phyloP scores from a whole-genome alignment of 345 rosid genomes.

The Eucalyptus virginea region DNA sequence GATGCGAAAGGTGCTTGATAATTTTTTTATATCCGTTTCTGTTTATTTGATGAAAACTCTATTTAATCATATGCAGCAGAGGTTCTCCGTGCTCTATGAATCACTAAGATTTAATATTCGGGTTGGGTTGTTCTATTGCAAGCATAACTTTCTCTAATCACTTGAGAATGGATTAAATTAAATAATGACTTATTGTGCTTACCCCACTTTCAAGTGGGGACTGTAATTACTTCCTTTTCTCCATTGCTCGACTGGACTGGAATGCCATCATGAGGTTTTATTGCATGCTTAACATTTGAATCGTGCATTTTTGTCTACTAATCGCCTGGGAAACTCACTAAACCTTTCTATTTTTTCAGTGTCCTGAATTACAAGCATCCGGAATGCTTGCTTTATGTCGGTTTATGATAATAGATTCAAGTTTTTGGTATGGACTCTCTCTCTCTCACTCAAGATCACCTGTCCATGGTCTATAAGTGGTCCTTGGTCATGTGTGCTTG shows the following conservation, averaged over 20 bases:
- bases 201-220: background rate
- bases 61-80: background rate
- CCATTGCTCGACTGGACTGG: background rate
- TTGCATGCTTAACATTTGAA: background rate
- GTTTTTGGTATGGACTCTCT: slow-evolving; percentile 52
- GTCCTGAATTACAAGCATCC: slow-evolving; percentile 86
- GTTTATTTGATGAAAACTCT: background rate
- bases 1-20: slow-evolving; percentile 63
- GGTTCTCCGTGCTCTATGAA: background rate
- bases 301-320: background rate
- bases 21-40: background rate
- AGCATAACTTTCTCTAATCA: background rate
- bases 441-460: background rate
- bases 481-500: background rate
- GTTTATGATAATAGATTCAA: slow-evolving; percentile 86
- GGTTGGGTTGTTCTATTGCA: background rate
- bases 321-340: background rate
- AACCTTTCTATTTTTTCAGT: slow-evolving; percentile 19
- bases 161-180: background rate
- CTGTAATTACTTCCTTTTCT: background rate
- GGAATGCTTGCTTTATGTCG: slow-evolving; percentile 94
- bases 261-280: background rate
- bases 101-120: background rate
- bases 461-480: background rate
- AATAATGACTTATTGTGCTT: background rate